These are phyloP conservation scores for Akebia trifoliata DNA, from an alignment of 164 flowering plant species.

Conservation along the genomic window DNA sequence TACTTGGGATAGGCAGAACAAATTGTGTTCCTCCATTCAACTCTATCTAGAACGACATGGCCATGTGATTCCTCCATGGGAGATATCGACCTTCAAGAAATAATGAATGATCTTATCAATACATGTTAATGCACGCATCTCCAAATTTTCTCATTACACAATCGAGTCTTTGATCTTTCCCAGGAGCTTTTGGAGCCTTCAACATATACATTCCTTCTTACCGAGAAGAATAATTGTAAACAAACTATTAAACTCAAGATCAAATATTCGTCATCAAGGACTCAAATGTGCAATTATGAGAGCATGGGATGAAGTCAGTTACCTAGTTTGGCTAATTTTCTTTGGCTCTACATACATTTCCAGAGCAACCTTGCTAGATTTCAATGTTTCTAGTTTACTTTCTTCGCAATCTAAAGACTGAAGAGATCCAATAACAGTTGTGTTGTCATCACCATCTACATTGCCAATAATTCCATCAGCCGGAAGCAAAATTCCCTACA, in stretches of 20 bases:
- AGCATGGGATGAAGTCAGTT: constrained; percentile 10
- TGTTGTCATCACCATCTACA: constrained; percentile 25
- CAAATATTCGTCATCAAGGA: neutral
- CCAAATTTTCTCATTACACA: too few relatives aligned
- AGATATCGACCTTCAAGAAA: too few relatives aligned
- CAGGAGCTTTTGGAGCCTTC: too few relatives aligned
- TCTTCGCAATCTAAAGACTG: constrained; percentile 10
- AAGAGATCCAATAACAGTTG: constrained; percentile 22
- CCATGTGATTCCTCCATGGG: too few relatives aligned
- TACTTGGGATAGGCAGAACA: too few relatives aligned
- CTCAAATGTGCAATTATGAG: neutral
- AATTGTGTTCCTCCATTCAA: too few relatives aligned
- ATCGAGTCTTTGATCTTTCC: too few relatives aligned
- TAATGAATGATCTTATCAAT: too few relatives aligned
- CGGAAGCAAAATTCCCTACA: constrained; percentile 46
- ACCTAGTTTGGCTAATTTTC: constrained; percentile 21
- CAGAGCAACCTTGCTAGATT: constrained; percentile 13
- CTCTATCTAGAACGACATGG: too few relatives aligned
- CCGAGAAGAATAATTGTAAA: too few relatives aligned
- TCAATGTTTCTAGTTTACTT: constrained; percentile 18
- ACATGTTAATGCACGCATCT: too few relatives aligned
- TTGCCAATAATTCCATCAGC: constrained; percentile 33
- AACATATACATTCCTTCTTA: too few relatives aligned
- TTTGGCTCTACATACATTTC: constrained; percentile 7
- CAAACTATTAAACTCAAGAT: neutral